A percentile compares a stretch with the other conserved stretches of the same genome.
Evolutionary conservation across 2,329 filamentous ascomycete species (phyloP).

Genomic region (Sporothrix dimorphospora): DNA sequence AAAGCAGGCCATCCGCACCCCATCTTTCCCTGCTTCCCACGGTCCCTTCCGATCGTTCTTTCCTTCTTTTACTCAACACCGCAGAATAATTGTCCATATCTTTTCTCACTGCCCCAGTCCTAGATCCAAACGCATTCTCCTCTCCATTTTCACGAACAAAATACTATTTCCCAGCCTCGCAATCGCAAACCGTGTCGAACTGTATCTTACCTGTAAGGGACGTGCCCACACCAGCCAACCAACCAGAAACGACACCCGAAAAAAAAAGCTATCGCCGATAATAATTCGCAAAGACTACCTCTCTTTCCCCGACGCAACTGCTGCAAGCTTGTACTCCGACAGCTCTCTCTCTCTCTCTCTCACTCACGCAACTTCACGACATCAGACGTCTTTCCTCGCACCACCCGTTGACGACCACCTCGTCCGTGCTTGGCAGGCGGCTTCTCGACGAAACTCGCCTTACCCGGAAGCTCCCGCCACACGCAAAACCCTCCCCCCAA

Average conservation of each 20-base stretch:
- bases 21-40: slow-evolving; percentile 14
- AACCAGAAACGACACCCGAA: slow-evolving; percentile 15
- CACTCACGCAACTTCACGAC: neutral
- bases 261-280: slow-evolving; percentile 20
- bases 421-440: neutral
- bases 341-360: neutral
- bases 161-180: neutral
- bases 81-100: slow-evolving; percentile 4
- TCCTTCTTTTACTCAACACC: slow-evolving; percentile 3
- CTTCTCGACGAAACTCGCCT: slow-evolving; percentile 6
- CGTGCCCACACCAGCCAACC: slow-evolving; percentile 8
- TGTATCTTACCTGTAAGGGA: neutral
- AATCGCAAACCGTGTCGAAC: neutral
- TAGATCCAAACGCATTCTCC: neutral
- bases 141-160: neutral
- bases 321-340: slow-evolving; percentile 9
- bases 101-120: neutral
- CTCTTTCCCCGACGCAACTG: slow-evolving; percentile 1
- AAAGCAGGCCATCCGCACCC: neutral
- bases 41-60: neutral
- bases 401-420: neutral
- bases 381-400: neutral
- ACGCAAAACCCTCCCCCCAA: neutral
- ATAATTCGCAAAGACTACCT: slow-evolving; percentile 13
- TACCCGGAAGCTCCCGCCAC: slow-evolving; percentile 14